These are phyloP conservation scores for Peronospora tabacina DNA, from an alignment of 352 stramenopile species.

Conservation along the genomic window DNA sequence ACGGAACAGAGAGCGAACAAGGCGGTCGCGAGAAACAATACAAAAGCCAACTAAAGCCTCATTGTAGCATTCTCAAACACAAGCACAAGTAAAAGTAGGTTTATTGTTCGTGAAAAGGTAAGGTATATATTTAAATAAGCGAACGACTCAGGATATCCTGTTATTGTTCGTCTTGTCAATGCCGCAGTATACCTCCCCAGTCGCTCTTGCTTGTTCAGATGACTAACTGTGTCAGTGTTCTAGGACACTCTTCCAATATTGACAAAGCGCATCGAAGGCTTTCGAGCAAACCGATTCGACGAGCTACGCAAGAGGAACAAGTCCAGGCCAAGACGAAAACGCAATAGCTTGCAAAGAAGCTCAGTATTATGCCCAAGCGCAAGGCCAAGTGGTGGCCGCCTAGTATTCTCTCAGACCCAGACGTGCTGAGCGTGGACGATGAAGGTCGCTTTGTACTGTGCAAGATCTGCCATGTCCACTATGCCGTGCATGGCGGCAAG, in stretches of 20 bases:
- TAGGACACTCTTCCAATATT: slow-evolving; percentile 15
- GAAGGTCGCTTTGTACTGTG: slow-evolving; percentile 71
- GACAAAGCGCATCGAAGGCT: slow-evolving; percentile 8
- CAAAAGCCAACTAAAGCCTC: slow-evolving; percentile 16
- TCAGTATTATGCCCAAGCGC: slow-evolving; percentile 49
- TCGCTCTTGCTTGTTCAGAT: slow-evolving; percentile 4
- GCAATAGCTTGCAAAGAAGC: not conserved
- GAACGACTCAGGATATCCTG: too few relatives aligned
- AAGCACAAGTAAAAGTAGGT: slow-evolving; percentile 4
- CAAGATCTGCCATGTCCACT: slow-evolving; percentile 78
- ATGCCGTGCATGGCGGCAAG: slow-evolving; percentile 72
- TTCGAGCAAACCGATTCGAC: not conserved
- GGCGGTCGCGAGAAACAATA: slow-evolving; percentile 24
- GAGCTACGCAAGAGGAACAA: not conserved
- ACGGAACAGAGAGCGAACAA: slow-evolving; percentile 26
- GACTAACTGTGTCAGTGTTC: slow-evolving; percentile 8
- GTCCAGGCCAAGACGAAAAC: too few relatives aligned
- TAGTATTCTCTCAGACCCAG: slow-evolving; percentile 56
- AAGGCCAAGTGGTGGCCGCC: slow-evolving; percentile 70
- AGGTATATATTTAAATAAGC: too few relatives aligned
- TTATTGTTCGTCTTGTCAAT: not conserved
- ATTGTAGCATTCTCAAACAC: slow-evolving; percentile 12
- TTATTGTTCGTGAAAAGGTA: too few relatives aligned
- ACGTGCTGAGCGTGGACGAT: slow-evolving; percentile 74
- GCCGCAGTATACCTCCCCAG: not conserved